A percentile compares a stretch with the other conserved stretches of the same genome.
Conservation (phyloP, 345 rosid genomes). For the Aquilaria sinensis region DNA sequence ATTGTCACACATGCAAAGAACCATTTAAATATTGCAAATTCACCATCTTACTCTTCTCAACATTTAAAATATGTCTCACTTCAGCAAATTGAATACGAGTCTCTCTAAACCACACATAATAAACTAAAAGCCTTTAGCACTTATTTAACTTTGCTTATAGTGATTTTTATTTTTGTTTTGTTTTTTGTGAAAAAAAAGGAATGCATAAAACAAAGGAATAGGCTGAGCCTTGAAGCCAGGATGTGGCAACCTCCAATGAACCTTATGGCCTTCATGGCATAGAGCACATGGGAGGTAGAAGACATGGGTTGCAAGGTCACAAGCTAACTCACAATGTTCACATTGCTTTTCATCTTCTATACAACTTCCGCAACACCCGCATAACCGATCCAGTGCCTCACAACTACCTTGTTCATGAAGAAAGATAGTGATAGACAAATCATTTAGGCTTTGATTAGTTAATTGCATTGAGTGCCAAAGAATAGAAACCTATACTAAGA, state of each 20-base stretch:
- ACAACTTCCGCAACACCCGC: conserved; percentile 76
- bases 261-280: conserved; percentile 92
- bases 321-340: conserved; percentile 63
- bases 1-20: too few relatives aligned
- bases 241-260: conserved; percentile 70
- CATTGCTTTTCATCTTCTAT: conserved; percentile 57
- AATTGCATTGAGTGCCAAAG: too few relatives aligned
- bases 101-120: too few relatives aligned
- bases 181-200: too few relatives aligned
- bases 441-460: too few relatives aligned
- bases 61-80: too few relatives aligned
- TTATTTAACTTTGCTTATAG: too few relatives aligned
- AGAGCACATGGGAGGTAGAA: conserved; percentile 81
- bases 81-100: too few relatives aligned
- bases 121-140: too few relatives aligned
- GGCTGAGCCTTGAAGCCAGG: conserved; percentile 76
- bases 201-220: conserved; percentile 25
- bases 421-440: neutral
- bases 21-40: too few relatives aligned
- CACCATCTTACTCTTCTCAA: too few relatives aligned
- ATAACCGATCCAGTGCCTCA: conserved; percentile 71
- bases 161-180: too few relatives aligned
- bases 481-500: neutral
- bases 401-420: conserved; percentile 57
- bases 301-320: conserved; percentile 66